Conservation (phyloP, 2,329 filamentous ascomycete species). For the Alternaria sp. region DNA sequence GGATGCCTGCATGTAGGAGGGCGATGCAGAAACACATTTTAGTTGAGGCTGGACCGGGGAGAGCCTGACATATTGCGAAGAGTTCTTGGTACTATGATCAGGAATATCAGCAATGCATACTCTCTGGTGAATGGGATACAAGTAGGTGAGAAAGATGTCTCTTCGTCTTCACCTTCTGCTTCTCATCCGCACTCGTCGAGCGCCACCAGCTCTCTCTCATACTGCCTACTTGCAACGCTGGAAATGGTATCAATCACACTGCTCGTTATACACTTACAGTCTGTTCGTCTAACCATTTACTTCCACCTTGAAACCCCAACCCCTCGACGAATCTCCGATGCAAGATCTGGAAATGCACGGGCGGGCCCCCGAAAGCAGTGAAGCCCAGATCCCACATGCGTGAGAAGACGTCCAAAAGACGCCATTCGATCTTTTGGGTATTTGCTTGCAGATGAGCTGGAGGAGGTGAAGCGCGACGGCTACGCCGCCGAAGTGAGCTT, state of each 20-base stretch:
- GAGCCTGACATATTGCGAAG: constrained; percentile 73
- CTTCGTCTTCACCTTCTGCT: background rate
- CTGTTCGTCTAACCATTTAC: constrained; percentile 74
- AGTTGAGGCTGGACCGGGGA: constrained; percentile 73
- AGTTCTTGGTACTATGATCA: constrained; percentile 71
- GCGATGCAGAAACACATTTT: constrained; percentile 77
- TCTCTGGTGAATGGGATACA: background rate
- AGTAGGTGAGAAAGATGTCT: too few species aligned
- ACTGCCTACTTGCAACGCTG: background rate
- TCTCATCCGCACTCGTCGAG: too few species aligned
- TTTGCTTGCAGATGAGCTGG: constrained; percentile 18
- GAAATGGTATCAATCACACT: background rate
- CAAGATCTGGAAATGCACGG: constrained; percentile 75
- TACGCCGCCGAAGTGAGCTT: constrained; percentile 32
- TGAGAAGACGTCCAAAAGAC: constrained; percentile 38
- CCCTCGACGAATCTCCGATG: constrained; percentile 68
- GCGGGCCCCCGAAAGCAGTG: constrained; percentile 72
- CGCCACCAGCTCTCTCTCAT: background rate
- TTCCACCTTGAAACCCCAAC: constrained; percentile 57
- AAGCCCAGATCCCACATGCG: constrained; percentile 68
- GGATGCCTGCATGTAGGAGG: constrained; percentile 68
- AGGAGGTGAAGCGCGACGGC: constrained; percentile 12
- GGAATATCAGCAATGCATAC: background rate
- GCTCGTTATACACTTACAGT: constrained; percentile 56
- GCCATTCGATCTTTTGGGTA: constrained; percentile 30